Evolutionary conservation across 768 basidiomycete species (phyloP), one percentile per base, ranked within the genome.

Genomic region (Phanerodontia chrysosporium): DNA sequence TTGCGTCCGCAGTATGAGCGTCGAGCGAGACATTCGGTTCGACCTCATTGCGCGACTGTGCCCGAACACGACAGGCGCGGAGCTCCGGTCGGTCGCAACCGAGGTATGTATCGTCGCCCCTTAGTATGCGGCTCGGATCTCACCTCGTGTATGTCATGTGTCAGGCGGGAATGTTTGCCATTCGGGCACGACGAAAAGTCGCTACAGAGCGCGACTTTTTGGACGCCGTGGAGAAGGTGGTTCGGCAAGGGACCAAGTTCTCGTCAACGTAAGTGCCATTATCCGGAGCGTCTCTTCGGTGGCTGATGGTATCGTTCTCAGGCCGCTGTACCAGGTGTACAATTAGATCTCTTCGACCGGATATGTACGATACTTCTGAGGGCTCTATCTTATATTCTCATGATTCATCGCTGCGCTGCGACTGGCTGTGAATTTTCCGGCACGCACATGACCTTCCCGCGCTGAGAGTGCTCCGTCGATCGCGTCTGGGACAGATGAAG

Each of bases 111-210:
- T 59, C 25, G 39, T 46, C 21, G 45, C 39, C 18, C 30, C 30
- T 21, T 24, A 28, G 35, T 39, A 46, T 25, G 51, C 54, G 18
- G 51, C 21, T 65, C 36, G 51, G 42, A n/a, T 51, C 21, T 27
- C 28, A 58, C 28, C 48, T 30, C 24, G 12, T 51, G 30, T 42
- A 42, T 18, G 49, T 27, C 25, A 16, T 53, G 30, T 45, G 45
- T n/a, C 62, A 92, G 89, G 97, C 97, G 49, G 97, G 97, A n/a
- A 98, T 99, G 97, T 99, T 96, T 75, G 96, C 97, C 1, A 99
- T 99, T 69, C 90, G 97, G 59, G 91, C 93, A 46, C 81, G 97
- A 66, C 81, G 97, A 74, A 98, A 98, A 73, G 94, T 98, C 1
- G 95, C 95, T 0, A 94, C 94, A 5, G 97, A 99, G 71, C 88